A percentile compares a stretch with the other conserved stretches of the same genome.
These are phyloP conservation scores for Stellera chamaejasme DNA, from an alignment of 345 rosid genomes.

Conservation along the genomic window DNA sequence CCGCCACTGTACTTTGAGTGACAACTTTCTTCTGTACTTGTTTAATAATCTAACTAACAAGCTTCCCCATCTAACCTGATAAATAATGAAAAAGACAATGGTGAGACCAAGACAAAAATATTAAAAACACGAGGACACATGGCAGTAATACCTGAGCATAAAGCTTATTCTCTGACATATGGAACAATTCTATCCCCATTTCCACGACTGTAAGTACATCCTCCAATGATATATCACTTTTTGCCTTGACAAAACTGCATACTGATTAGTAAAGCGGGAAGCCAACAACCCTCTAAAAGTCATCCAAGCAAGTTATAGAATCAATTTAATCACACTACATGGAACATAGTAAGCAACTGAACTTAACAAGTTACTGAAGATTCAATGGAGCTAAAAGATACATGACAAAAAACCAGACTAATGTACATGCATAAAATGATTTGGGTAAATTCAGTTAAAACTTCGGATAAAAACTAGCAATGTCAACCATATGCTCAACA, in stretches of 20 bases:
- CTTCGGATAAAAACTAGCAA: no score
- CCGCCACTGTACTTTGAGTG: slow-evolving; percentile 75
- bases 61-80: slow-evolving; percentile 96
- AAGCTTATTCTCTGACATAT: slow-evolving; percentile 60
- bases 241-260: slow-evolving; percentile 80
- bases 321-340: no score
- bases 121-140: slow-evolving; percentile 9
- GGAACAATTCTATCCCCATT: slow-evolving; percentile 67
- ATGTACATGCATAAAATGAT: no score
- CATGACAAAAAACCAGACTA: no score
- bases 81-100: slow-evolving; percentile 16
- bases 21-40: slow-evolving; percentile 66
- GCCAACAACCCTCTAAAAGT: not conserved
- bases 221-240: slow-evolving; percentile 72
- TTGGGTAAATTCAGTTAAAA: no score
- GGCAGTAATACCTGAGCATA: slow-evolving; percentile 62
- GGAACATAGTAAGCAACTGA: no score
- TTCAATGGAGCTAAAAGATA: no score
- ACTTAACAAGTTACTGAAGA: no score
- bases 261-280: slow-evolving; percentile 5
- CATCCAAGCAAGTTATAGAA: no score
- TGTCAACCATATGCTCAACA: no score
- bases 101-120: slow-evolving; percentile 11
- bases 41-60: slow-evolving; percentile 68
- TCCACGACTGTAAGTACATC: slow-evolving; percentile 65